phyloP scores from a whole-genome alignment of 441 rosid species.

The Euphorbia celastroides region DNA sequence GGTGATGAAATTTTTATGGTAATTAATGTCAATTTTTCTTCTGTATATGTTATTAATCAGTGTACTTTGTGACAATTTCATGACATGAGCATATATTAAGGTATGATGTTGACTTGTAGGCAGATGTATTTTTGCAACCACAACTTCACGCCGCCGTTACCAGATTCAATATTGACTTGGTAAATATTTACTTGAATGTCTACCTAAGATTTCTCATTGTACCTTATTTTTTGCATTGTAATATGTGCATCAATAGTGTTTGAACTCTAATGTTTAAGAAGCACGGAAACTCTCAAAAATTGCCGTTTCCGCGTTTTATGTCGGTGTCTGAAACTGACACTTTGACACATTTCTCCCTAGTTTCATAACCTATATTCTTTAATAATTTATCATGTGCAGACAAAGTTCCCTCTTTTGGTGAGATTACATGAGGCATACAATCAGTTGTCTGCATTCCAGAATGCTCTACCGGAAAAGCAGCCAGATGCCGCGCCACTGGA shows the following conservation, averaged over 20 bases:
- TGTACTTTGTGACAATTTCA: not conserved
- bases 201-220: too few species aligned
- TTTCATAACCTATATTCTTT: not conserved
- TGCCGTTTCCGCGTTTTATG: too few species aligned
- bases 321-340: too few species aligned
- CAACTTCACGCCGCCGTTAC: conserved; percentile 47
- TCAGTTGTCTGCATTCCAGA: conserved; percentile 45
- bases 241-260: too few species aligned
- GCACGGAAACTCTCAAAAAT: too few species aligned
- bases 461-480: conserved; percentile 21
- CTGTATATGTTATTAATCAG: not conserved
- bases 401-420: conserved; percentile 50
- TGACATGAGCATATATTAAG: not conserved
- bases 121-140: conserved; percentile 70
- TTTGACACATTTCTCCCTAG: too few species aligned
- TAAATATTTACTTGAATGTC: conserved; percentile 29
- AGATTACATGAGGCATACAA: conserved; percentile 57
- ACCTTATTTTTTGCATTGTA: too few species aligned
- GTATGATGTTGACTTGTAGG: conserved; percentile 41
- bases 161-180: conserved; percentile 64
- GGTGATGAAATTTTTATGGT: conserved; percentile 38
- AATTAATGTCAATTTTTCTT: not conserved
- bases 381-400: conserved; percentile 22
- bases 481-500: too few species aligned
- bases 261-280: too few species aligned